Evolutionary conservation across 495 filamentous ascomycete genomes (phyloP).

Genomic region (Talaromyces nanjingensis): DNA sequence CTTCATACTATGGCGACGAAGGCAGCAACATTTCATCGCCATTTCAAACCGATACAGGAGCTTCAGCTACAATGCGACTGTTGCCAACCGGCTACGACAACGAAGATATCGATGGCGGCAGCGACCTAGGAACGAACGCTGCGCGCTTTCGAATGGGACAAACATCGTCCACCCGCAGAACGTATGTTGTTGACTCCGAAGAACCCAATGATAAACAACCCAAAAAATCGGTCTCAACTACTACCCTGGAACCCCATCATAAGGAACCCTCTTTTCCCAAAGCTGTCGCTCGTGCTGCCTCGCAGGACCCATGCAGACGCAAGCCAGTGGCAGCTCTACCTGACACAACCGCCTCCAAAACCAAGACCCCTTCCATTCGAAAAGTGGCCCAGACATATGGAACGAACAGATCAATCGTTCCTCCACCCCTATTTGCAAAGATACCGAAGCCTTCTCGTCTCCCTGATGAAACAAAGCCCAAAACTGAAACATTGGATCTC

Average conservation of each 20-base stretch:
- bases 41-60: conserved; percentile 23
- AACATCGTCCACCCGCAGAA: conserved; percentile 14
- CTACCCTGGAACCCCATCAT: conserved; percentile 16
- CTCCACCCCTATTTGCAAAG: not conserved
- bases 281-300: not conserved
- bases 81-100: conserved; percentile 46
- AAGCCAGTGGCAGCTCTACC: not conserved
- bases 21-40: conserved; percentile 21
- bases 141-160: conserved; percentile 15
- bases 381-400: not conserved
- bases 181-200: conserved; percentile 10
- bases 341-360: not conserved
- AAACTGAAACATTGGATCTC: conserved; percentile 12
- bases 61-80: conserved; percentile 51
- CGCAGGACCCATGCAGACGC: conserved; percentile 2
- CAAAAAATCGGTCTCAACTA: conserved; percentile 5
- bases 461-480: not conserved
- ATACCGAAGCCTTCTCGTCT: not conserved
- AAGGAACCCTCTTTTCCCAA: not conserved
- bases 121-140: conserved; percentile 14
- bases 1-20: conserved; percentile 33
- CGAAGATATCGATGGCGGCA: conserved; percentile 17
- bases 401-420: not conserved
- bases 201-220: conserved; percentile 12
- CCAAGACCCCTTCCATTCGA: not conserved